Evolutionary conservation across 2,329 filamentous ascomycete genomes (phyloP).

Genomic region (Cladosporium sp.): DNA sequence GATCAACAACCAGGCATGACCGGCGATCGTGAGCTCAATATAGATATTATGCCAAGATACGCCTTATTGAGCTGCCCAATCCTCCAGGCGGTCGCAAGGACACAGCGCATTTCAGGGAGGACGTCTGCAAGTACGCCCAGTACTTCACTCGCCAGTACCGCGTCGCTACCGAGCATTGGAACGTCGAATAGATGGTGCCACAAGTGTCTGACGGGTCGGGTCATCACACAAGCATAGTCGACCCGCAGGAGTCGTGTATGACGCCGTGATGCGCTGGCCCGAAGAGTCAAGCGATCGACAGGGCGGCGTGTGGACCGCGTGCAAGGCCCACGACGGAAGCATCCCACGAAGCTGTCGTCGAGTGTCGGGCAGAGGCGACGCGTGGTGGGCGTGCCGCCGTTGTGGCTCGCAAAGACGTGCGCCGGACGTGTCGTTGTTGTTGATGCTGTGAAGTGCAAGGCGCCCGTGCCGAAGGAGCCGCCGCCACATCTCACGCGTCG

Average conservation of each 20-base stretch:
- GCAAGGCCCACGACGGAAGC: conserved; percentile 1
- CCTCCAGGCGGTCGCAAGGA: neutral
- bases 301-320: neutral
- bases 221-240: neutral
- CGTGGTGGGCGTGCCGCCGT: neutral
- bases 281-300: conserved; percentile 3
- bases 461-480: neutral
- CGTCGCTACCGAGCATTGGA: no score
- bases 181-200: neutral
- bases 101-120: neutral
- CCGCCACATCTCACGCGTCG: neutral
- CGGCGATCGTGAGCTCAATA: neutral
- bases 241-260: conserved; percentile 7
- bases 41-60: neutral
- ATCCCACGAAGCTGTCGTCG: no score
- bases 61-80: no score
- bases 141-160: no score
- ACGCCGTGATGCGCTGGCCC: conserved; percentile 3
- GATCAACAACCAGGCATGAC: neutral
- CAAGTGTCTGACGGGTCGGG: conserved; percentile 6
- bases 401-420: neutral
- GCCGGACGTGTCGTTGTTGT: neutral
- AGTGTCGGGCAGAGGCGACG: neutral
- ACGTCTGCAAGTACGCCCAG: neutral
- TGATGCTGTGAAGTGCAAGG: neutral